Base-by-base conservation (phyloP, 2,329 filamentous ascomycete species). In the Blastomyces silverae region DNA sequence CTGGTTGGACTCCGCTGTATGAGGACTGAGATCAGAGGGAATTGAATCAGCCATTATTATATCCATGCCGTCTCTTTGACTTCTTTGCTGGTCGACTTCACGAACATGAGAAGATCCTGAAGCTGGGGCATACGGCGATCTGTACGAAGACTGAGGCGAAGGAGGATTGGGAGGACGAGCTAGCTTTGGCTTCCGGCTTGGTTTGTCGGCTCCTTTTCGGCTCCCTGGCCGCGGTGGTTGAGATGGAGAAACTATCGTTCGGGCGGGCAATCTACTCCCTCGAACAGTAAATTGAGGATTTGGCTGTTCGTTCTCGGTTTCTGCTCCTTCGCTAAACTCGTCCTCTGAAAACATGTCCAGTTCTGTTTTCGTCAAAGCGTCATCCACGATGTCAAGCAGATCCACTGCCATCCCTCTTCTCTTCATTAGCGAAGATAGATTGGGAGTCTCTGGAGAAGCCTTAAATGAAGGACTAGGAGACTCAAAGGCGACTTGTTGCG, bases 1-100 rank as follows among this genome's bases (percentile, higher is more conserved):
- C 69, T 90, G 89, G 75, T 91, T 91, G 74, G 88, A 89, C 61
- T 87, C 82, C 56, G 87, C 77, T 0, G 87, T 89, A 70, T 86
- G 86, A 5, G 89, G 89, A 70, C 87, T 90, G 65, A 90, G 76
- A 63, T 89, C 85, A 58, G 81, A 80, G 42, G 73, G 67, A 20
- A 71, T 72, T 46, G 74, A 71, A 22, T 74, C 64, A 57, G 62
- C 57, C 48, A 71, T 70, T 48, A n/a, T 11, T 48, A n/a, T 11
- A 64, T 87, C 84, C 72, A 86, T 80, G 64, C 85, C 83, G 25
- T n/a, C 58, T 28, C 34, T 17, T 61, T 63, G 46, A 34, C 44
- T 25, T 55, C 46, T 42, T 48, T 57, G 37, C 7, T n/a, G 25
- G 25, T 48, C 52, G 22, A 52, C 34, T 46, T 62, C 67, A 28